Evolutionary conservation across 768 basidiomycete species (phyloP).

Genomic region (Termitomyces sp.): DNA sequence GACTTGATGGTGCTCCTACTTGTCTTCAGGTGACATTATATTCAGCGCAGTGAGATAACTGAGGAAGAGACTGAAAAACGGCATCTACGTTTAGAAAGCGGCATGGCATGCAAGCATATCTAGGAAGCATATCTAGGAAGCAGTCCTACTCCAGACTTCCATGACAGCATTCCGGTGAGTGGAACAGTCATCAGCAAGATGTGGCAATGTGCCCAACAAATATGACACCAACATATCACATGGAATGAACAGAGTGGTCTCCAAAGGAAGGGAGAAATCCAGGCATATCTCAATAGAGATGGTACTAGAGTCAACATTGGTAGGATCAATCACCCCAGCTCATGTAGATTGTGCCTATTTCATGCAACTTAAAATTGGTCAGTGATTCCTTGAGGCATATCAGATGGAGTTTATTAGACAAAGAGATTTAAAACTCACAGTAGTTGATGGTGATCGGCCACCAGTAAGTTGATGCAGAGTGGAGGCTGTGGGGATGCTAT

Average conservation of each 20-base stretch:
- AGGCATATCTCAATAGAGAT: background rate
- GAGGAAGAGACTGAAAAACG: background rate
- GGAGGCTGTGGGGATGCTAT: conserved; percentile 4
- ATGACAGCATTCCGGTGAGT: background rate
- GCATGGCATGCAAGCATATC: background rate
- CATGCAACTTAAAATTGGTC: conserved; percentile 18
- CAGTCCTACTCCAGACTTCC: background rate
- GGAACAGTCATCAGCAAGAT: background rate
- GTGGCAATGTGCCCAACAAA: background rate
- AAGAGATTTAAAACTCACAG: background rate
- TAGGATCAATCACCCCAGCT: conserved; percentile 25
- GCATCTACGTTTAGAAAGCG: background rate
- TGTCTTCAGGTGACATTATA: background rate
- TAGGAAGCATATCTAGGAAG: no score
- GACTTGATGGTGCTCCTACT: background rate
- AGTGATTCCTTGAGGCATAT: conserved; percentile 1
- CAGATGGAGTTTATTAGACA: background rate
- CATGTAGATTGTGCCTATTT: conserved; percentile 22
- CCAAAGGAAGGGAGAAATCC: background rate
- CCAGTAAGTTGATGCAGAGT: background rate
- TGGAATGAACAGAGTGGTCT: background rate
- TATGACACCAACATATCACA: background rate
- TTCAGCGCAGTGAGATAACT: background rate
- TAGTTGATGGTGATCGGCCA: background rate
- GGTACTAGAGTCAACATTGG: background rate